phyloP scores from a whole-genome alignment of 1,139 yeast species.

The Lipomyces yarrowii region DNA sequence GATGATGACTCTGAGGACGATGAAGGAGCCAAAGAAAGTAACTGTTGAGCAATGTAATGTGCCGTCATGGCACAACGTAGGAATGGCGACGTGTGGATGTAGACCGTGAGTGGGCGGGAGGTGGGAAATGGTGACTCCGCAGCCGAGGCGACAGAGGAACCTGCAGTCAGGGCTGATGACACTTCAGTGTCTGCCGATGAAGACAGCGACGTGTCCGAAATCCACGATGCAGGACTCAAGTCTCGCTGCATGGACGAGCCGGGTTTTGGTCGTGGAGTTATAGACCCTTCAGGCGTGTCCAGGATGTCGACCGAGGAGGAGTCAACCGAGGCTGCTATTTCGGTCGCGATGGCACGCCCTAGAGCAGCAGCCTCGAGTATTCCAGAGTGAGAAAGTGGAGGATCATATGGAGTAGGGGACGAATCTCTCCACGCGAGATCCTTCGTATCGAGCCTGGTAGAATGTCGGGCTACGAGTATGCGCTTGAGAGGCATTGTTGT shows the following conservation, averaged over 20 bases:
- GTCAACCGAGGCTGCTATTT: slow-evolving; percentile 22
- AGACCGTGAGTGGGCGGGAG: slow-evolving; percentile 27
- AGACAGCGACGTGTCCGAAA: slow-evolving; percentile 9
- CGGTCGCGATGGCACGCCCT: slow-evolving; percentile 30
- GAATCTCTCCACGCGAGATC: slow-evolving; percentile 40
- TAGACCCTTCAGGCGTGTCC: not conserved
- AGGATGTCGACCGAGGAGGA: not conserved
- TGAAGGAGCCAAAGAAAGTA: slow-evolving; percentile 13
- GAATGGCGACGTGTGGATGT: slow-evolving; percentile 45
- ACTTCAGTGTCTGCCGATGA: slow-evolving; percentile 3
- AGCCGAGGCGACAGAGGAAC: slow-evolving; percentile 5
- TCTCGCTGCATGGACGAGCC: not conserved
- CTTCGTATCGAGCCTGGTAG: slow-evolving; percentile 41
- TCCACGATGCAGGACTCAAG: slow-evolving; percentile 12
- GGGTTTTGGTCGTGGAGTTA: not conserved
- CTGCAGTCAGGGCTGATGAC: slow-evolving; percentile 5
- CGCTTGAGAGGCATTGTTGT: slow-evolving; percentile 21
- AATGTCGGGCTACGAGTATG: slow-evolving; percentile 44
- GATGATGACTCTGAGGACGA: slow-evolving; percentile 8
- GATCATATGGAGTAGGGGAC: slow-evolving; percentile 45
- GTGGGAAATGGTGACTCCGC: not conserved
- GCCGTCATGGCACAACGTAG: slow-evolving; percentile 47
- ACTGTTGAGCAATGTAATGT: slow-evolving; percentile 36
- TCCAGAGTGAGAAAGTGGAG: slow-evolving; percentile 43
- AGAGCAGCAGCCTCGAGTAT: slow-evolving; percentile 37